A percentile compares a stretch with the other conserved stretches of the same genome.
These are phyloP conservation scores for Pontederia crassipes DNA, from an alignment of 176 grass and related monocot species.

Conservation along the genomic window DNA sequence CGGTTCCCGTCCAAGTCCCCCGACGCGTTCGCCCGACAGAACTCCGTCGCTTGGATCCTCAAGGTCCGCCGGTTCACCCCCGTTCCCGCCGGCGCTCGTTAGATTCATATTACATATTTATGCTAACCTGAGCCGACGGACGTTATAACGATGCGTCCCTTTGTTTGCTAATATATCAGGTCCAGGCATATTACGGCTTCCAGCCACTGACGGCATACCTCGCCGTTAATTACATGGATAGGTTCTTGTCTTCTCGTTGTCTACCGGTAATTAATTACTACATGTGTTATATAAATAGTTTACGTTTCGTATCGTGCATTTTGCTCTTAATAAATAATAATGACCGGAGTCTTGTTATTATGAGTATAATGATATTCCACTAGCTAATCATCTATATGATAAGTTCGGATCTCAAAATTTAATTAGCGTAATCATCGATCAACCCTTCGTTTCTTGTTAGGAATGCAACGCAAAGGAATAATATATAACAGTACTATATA, in stretches of 20 bases:
- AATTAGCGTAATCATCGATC: too few relatives aligned
- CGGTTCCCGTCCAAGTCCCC: slow-evolving; percentile 45
- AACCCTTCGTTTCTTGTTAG: too few relatives aligned
- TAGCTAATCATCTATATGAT: too few relatives aligned
- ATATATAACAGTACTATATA: too few relatives aligned
- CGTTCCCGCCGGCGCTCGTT: not conserved
- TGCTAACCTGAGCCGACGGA: not conserved
- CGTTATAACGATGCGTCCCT: not conserved
- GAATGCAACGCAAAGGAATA: too few relatives aligned
- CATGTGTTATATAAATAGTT: not conserved
- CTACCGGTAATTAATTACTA: slow-evolving; percentile 43
- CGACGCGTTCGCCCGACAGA: slow-evolving; percentile 47
- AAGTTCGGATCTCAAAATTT: too few relatives aligned
- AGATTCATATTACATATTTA: not conserved
- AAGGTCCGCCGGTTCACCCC: slow-evolving; percentile 29
- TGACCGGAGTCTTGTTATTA: too few relatives aligned
- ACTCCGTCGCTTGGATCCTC: slow-evolving; percentile 72
- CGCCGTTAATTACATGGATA: slow-evolving; percentile 92
- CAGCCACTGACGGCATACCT: slow-evolving; percentile 86
- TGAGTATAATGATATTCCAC: too few relatives aligned
- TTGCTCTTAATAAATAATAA: too few relatives aligned
- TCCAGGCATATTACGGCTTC: slow-evolving; percentile 48
- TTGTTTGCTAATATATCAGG: slow-evolving; percentile 27
- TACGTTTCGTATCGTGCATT: too few relatives aligned
- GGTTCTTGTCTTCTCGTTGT: slow-evolving; percentile 66